Evolutionary conservation across 805 yeast species (phyloP).

Genomic region (Geotrichum ghanense): DNA sequence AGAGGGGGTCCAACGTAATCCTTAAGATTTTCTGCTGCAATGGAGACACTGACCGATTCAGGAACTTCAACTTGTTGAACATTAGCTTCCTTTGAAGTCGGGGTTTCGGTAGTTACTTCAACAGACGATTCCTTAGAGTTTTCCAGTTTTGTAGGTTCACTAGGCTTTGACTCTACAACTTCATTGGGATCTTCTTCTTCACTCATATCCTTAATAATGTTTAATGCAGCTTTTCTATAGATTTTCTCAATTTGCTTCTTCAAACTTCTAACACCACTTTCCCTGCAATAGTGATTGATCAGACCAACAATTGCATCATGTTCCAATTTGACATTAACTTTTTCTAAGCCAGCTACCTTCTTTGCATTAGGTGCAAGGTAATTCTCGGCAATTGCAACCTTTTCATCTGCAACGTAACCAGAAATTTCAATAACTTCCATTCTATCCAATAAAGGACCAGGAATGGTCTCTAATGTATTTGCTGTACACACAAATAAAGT

Average conservation of each 20-base stretch:
- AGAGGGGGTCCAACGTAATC: constrained; percentile 89
- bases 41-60: constrained; percentile 43
- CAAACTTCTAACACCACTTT: constrained; percentile 91
- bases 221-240: constrained; percentile 82
- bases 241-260: constrained; percentile 83
- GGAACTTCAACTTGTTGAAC: constrained; percentile 43
- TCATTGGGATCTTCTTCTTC: constrained; percentile 23
- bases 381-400: constrained; percentile 54
- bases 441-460: constrained; percentile 74
- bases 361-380: constrained; percentile 76
- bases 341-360: constrained; percentile 66
- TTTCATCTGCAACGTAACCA: constrained; percentile 74
- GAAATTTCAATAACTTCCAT: constrained; percentile 70
- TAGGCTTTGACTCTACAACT: constrained; percentile 18
- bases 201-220: constrained; percentile 65
- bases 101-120: constrained; percentile 24
- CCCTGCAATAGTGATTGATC: constrained; percentile 82
- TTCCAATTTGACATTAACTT: constrained; percentile 53
- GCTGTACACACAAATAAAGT: constrained; percentile 80
- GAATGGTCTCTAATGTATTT: constrained; percentile 57
- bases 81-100: constrained; percentile 28
- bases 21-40: constrained; percentile 55
- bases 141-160: background rate
- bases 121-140: constrained; percentile 12
- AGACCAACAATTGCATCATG: constrained; percentile 59